A percentile compares a stretch with the other conserved stretches of the same genome.
phyloP scores from a whole-genome alignment of 176 grass and related monocot species.

The Musa troglodytarum region DNA sequence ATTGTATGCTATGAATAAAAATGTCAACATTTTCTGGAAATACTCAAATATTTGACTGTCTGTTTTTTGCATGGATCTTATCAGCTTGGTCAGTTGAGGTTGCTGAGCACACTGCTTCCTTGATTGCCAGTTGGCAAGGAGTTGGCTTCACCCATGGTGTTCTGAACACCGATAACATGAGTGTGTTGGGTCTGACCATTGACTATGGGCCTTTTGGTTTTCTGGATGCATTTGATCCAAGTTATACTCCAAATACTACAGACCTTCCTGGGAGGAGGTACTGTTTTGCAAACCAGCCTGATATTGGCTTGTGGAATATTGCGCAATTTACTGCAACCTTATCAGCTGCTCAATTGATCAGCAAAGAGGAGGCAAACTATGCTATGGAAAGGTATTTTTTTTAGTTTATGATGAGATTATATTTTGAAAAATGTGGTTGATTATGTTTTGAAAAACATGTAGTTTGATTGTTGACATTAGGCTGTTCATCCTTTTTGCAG shows the following conservation, averaged over 20 bases:
- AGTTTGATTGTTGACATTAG: not conserved
- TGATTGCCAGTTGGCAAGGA: conserved; percentile 92
- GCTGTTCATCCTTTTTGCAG: conserved; percentile 22
- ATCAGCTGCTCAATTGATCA: conserved; percentile 65
- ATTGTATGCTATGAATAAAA: not conserved
- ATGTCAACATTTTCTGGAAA: conserved; percentile 2
- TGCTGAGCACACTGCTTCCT: conserved; percentile 77
- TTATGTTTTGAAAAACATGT: not conserved
- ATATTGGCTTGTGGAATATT: conserved; percentile 95
- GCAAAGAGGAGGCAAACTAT: conserved; percentile 85
- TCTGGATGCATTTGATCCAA: conserved; percentile 93
- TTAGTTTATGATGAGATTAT: not conserved
- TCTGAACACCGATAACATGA: conserved; percentile 99
- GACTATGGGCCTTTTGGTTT: conserved; percentile 97
- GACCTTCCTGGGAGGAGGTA: conserved; percentile 84
- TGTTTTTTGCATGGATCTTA: not conserved
- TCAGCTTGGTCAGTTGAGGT: conserved; percentile 98
- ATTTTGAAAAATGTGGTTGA: not conserved
- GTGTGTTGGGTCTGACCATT: conserved; percentile 87
- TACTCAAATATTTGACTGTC: conserved; percentile 4
- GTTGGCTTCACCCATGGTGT: conserved; percentile 98
- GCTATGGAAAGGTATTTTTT: conserved; percentile 72
- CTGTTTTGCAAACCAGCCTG: conserved; percentile 97
- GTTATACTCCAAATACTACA: conserved; percentile 87
- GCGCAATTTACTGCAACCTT: conserved; percentile 74